These are phyloP conservation scores for Phytopythium mirpurense DNA, from an alignment of 352 stramenopile genomes.

Conservation along the genomic window DNA sequence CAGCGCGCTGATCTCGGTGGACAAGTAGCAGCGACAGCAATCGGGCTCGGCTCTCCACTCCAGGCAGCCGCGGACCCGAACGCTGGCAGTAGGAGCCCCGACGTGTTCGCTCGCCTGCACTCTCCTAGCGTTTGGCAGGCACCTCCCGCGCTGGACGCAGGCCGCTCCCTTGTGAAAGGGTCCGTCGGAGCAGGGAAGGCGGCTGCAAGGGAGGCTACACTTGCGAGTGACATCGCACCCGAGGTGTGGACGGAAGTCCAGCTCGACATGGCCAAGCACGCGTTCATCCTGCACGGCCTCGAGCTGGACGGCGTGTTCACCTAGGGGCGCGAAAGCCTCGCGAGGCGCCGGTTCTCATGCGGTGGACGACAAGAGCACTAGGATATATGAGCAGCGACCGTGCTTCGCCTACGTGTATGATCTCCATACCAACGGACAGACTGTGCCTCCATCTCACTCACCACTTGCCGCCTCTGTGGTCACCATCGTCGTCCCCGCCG, in stretches of 20 bases:
- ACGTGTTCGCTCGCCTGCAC: conserved; percentile 31
- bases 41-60: background rate
- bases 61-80: background rate
- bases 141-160: background rate
- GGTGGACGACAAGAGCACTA: background rate
- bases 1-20: background rate
- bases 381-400: background rate
- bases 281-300: conserved; percentile 50
- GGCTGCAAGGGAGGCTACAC: background rate
- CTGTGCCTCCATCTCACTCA: no score
- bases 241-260: conserved; percentile 34
- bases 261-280: conserved; percentile 20
- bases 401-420: no score
- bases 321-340: background rate
- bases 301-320: conserved; percentile 7
- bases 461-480: background rate
- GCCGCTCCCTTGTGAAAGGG: background rate
- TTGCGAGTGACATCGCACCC: background rate
- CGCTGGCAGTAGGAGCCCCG: conserved; percentile 7
- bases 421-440: no score
- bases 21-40: background rate
- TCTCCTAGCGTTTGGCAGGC: conserved; percentile 5
- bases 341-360: background rate
- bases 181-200: background rate
- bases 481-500: conserved; percentile 8